Evolutionary conservation across 129 eudicot species (phyloP).

Genomic region (Sambucus nigra): DNA sequence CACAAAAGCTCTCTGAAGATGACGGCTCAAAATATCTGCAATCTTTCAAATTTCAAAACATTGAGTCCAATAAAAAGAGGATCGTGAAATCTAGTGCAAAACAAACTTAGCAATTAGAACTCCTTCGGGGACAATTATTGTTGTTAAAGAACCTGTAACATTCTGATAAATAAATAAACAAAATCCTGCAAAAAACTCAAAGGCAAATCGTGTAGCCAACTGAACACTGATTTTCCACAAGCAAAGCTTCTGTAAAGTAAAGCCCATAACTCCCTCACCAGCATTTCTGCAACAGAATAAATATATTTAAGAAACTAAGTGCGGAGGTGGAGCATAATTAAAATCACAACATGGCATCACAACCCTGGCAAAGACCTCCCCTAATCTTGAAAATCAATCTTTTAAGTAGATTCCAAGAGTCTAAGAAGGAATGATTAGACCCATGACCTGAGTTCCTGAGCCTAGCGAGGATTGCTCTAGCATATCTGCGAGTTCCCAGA

Average conservation of each 20-base stretch:
- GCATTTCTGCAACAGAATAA: conserved; percentile 74
- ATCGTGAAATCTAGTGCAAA: too few species aligned
- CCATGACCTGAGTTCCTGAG: conserved; percentile 46
- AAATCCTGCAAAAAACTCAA: conserved; percentile 21
- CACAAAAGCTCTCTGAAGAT: too few species aligned
- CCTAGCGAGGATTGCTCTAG: conserved; percentile 56
- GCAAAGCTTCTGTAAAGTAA: conserved; percentile 61
- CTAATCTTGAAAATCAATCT: conserved; percentile 28
- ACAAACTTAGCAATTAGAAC: too few species aligned
- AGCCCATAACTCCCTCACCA: conserved; percentile 57
- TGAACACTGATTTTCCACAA: conserved; percentile 32
- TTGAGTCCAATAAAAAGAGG: too few species aligned
- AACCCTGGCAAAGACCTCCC: conserved; percentile 23
- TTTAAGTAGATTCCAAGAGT: conserved; percentile 31
- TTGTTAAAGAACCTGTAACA: not conserved
- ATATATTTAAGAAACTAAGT: conserved; percentile 40
- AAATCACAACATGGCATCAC: conserved; percentile 42
- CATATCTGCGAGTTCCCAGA: conserved; percentile 72
- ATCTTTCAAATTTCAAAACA: too few species aligned
- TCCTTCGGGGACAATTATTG: not conserved
- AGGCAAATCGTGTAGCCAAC: conserved; percentile 26
- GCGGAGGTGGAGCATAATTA: conserved; percentile 38
- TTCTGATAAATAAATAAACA: too few species aligned
- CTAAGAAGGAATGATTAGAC: conserved; percentile 32
- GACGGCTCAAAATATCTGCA: too few species aligned